phyloP scores from a whole-genome alignment of 177 flowering plant genomes.

The Vitis hybrid region DNA sequence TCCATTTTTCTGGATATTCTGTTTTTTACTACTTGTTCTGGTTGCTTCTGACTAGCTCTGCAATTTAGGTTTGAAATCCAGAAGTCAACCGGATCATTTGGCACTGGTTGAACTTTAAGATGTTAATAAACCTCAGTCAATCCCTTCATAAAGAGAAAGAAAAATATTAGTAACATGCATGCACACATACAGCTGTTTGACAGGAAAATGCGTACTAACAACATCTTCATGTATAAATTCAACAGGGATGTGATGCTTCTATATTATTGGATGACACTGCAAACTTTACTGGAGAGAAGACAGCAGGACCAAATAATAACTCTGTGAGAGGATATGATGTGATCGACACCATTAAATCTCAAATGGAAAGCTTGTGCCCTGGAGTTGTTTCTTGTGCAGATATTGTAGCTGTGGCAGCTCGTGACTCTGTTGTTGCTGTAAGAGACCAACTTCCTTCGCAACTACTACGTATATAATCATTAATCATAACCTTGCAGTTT shows the following conservation, averaged over 20 bases:
- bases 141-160: no score
- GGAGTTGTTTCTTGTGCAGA: constrained; percentile 39
- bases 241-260: constrained; percentile 36
- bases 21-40: neutral
- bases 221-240: no score
- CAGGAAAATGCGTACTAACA: neutral
- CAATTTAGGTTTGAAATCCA: no score
- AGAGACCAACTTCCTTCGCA: neutral
- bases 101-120: no score
- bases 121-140: no score
- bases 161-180: neutral
- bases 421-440: constrained; percentile 26
- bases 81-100: no score
- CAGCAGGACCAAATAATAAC: constrained; percentile 10
- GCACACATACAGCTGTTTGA: neutral
- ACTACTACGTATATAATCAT: neutral
- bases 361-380: constrained; percentile 13
- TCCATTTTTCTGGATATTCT: no score
- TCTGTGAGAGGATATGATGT: constrained; percentile 28
- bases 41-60: no score
- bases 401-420: constrained; percentile 32
- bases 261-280: constrained; percentile 27
- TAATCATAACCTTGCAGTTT: no score
- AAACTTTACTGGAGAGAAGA: constrained; percentile 24
- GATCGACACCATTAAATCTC: constrained; percentile 20